Evolutionary conservation across 257 asterid genomes (phyloP), one percentile per base, ranked within the genome.

Genomic region (Jacaranda copaia): DNA sequence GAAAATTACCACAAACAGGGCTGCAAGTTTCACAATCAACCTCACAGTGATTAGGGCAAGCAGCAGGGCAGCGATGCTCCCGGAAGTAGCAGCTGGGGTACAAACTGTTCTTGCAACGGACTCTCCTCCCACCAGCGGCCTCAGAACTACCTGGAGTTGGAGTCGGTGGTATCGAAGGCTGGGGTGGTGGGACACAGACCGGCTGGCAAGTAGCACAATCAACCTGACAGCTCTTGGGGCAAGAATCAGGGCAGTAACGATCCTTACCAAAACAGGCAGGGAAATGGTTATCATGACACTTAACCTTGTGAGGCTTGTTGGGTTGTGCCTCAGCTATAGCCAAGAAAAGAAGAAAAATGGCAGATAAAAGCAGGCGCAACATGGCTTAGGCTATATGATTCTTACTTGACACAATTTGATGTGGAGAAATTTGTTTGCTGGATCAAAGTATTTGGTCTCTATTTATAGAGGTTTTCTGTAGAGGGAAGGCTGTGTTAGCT

Each of bases 21-120:
- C 90, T 85, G 85, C 96, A 90, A 68, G 80, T 82, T 80, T 66
- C 85, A 72, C 96, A 90, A 65, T 90, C 93, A 58, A 86, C 87
- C 83, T 83, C 88, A 65, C 96, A 90, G 11, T 65, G 58, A 67
- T 73, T 72, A 0, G 91, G 93, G 49, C 96, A 90, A 70, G 79
- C 86, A 71, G 73, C 81, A 0, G 93, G 92, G 61, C 96, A 90
- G 46, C 46, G 77, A 43, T 81, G 82, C 85, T 88, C 85, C 76
- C 40, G 56, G 60, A 35, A 66, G 68, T 72, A 79, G 56, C 92
- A 88, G 51, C 64, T 59, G 4, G 85, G 68, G 83, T 72, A 88
- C 5, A 52, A 5, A 52, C 45, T 84, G 77, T 80, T 88, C 84
- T 53, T 85, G 86, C 96, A 88, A 32, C 85, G 88, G 1, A 82